Base-by-base conservation (phyloP, 1,284 basidiomycete species). In the Apiotrichum mycotoxinovorans region DNA sequence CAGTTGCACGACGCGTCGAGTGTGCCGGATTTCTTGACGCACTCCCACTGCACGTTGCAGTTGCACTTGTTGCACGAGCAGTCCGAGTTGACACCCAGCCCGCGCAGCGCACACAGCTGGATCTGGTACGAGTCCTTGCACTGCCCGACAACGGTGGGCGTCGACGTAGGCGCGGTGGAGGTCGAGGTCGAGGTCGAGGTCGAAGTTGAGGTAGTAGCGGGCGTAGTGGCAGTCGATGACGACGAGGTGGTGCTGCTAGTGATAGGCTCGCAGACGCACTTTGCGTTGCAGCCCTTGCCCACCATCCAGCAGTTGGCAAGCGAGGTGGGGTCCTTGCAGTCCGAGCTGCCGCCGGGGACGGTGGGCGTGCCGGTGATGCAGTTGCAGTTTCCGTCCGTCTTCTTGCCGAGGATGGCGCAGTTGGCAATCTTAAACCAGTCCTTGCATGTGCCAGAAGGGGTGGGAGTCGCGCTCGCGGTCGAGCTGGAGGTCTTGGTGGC, bases 1-100 rank as follows among this genome's bases (percentile, higher is more conserved):
- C 62, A 60, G 30, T 57, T 51, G 52, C 61, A 63, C 20, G 34
- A 46, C 17, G 26, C 38, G 56, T 61, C 53, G 44, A 60, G 48
- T n/a, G 34, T 48, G 12, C 56, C 58, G 33, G 56, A 56, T 48
- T 54, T 46, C 38, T 41, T 45, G 44, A 33, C 12, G 53, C 58
- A 63, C 1, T 22, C 41, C 50, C 56, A 56, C 57, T 62, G 54
- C 33, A 47, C 51, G 51, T 38, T 33, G 42, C 51, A 58, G 27
- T 41, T 45, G 51, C 57, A 58, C 11, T 25, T 43, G 47, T 45
- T 47, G 54, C 60, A 62, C 5, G 37, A 34, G 60, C 60, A 62
- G 57, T 62, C 57, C 10, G 40, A 17, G 46, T 53, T 53, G 50
- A 60, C 58, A 17, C 42, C 52, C 25, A 35, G 42, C 40, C 51